These are phyloP conservation scores for Ceratocystis albifundus DNA, from an alignment of 2,329 filamentous ascomycete species.

Conservation along the genomic window DNA sequence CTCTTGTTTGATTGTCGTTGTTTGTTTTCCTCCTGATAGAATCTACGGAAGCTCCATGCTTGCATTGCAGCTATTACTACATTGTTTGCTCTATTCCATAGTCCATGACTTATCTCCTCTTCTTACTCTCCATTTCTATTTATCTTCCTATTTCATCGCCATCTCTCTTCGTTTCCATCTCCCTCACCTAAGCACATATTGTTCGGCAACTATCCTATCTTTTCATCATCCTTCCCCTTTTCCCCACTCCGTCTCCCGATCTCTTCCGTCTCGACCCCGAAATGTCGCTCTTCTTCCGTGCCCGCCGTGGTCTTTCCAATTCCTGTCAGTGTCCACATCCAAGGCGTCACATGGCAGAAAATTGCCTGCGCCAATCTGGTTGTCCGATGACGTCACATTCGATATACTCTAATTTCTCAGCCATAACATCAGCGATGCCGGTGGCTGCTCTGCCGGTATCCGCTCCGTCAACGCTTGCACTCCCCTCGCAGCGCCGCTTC, in stretches of 20 bases:
- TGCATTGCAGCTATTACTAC: not conserved
- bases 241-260: not conserved
- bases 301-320: not conserved
- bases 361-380: not conserved
- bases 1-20: not conserved
- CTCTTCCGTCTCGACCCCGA: not conserved
- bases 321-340: not conserved
- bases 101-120: not conserved
- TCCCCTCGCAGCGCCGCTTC: conserved; percentile 32
- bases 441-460: not conserved
- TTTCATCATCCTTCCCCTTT: too few relatives aligned
- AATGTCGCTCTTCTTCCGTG: conserved; percentile 1
- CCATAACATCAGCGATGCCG: not conserved
- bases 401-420: not conserved
- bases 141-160: not conserved
- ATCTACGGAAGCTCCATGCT: not conserved
- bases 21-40: not conserved
- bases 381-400: conserved; percentile 20
- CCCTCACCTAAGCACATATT: not conserved
- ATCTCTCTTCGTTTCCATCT: not conserved
- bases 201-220: not conserved
- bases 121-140: not conserved
- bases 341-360: not conserved
- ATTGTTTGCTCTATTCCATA: not conserved
- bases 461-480: too few relatives aligned